phyloP scores from a whole-genome alignment of 805 yeast genomes.

The Ogataea nakhonphanomensis region DNA sequence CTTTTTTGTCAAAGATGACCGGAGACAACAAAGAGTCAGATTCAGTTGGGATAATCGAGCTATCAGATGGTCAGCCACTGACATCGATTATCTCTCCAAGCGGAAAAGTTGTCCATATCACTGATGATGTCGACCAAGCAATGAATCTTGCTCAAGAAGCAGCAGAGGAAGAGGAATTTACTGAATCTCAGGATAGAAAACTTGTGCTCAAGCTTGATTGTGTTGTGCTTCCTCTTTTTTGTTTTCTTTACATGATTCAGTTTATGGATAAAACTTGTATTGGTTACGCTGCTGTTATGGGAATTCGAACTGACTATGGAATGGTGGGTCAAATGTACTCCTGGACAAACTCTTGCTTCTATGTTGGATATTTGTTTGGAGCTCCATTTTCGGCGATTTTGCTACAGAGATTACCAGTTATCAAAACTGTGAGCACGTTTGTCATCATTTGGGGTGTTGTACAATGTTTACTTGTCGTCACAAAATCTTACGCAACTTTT shows the following conservation, averaged over 20 bases:
- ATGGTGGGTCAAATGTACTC: conserved; percentile 44
- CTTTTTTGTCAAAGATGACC: no score
- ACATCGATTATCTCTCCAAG: conserved; percentile 2
- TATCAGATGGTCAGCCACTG: not conserved
- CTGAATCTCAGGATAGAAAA: conserved; percentile 15
- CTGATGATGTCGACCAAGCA: conserved; percentile 14
- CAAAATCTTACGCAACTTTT: conserved; percentile 41
- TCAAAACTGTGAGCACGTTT: conserved; percentile 34
- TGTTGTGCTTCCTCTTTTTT: conserved; percentile 21
- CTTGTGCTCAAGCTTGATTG: conserved; percentile 20
- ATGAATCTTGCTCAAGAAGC: conserved; percentile 15
- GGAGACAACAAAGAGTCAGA: not conserved
- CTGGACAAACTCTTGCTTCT: conserved; percentile 51
- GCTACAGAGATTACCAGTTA: conserved; percentile 42
- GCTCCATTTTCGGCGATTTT: conserved; percentile 38
- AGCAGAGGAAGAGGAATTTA: conserved; percentile 5
- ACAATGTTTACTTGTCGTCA: conserved; percentile 42
- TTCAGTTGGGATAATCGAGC: not conserved
- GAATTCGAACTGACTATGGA: conserved; percentile 44
- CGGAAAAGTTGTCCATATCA: conserved; percentile 6
- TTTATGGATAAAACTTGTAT: conserved; percentile 24
- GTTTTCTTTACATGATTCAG: conserved; percentile 20
- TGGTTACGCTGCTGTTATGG: conserved; percentile 38
- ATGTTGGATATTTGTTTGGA: conserved; percentile 46
- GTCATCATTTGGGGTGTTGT: conserved; percentile 42